These are phyloP conservation scores for Beauveria sp. DNA, from an alignment of 2,329 filamentous ascomycete species.

Conservation along the genomic window DNA sequence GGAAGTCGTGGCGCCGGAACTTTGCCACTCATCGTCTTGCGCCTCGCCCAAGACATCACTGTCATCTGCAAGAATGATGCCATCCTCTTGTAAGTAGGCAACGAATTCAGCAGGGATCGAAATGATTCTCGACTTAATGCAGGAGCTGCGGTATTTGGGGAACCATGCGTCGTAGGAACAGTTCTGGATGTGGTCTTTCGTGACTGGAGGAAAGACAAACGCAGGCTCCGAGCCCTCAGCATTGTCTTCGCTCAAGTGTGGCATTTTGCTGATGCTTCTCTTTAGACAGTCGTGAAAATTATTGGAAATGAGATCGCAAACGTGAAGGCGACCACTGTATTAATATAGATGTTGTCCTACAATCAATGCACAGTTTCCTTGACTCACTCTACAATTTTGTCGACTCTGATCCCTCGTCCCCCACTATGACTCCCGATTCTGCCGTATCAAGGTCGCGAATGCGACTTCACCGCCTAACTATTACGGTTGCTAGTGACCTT, in stretches of 20 bases:
- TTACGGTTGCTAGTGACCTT: slow-evolving; percentile 6
- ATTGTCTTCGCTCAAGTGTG: slow-evolving; percentile 18
- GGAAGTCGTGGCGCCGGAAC: slow-evolving; percentile 22
- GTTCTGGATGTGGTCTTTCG: slow-evolving; percentile 79
- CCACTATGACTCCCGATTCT: slow-evolving; percentile 11
- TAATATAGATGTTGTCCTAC: neutral
- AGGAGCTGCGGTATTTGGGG: slow-evolving; percentile 69
- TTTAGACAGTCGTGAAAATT: neutral
- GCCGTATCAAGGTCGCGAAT: neutral
- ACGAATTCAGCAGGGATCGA: slow-evolving; percentile 69
- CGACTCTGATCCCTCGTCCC: neutral
- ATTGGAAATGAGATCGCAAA: neutral
- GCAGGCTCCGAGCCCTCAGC: neutral
- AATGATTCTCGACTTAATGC: slow-evolving; percentile 80
- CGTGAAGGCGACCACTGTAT: neutral
- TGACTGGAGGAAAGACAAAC: slow-evolving; percentile 73
- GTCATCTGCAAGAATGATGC: slow-evolving; percentile 78
- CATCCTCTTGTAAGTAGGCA: slow-evolving; percentile 82
- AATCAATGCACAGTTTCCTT: neutral
- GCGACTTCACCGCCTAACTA: slow-evolving; percentile 7
- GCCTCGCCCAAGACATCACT: slow-evolving; percentile 43
- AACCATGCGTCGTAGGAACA: slow-evolving; percentile 96
- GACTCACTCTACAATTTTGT: slow-evolving; percentile 1
- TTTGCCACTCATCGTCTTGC: slow-evolving; percentile 45
- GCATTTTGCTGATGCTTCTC: slow-evolving; percentile 21